Evolutionary conservation across 371 early-diverging fungal species (phyloP), one percentile per base, ranked within the genome.

Genomic region (Blakeslea trispora): DNA sequence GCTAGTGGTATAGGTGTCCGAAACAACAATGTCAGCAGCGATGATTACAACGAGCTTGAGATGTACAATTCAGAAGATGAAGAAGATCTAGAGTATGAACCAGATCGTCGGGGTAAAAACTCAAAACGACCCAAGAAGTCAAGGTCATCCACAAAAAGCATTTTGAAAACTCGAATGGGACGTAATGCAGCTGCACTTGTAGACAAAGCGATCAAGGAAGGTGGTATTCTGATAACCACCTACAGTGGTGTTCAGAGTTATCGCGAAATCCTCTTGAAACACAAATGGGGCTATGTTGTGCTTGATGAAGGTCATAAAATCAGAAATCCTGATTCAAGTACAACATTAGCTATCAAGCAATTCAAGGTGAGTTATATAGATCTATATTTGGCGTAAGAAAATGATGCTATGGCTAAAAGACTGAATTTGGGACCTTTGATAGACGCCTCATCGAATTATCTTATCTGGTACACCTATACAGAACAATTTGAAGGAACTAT

Each of bases 221-320:
- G 97, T 13, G 94, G 94, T 62, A 80, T 97, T 3, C 34, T 97
- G 1, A 72, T 97, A 18, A 95, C 95, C 1, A 94, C 97, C 0
- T 97, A 92, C 57, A 89, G 86, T 9, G 93, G 91, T 19, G 64
- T 96, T 1, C 85, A 89, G 37, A 76, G 82, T 1, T 87, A 96
- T 62, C 69, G 86, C 11, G 74, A 81, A 9, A 64, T 75, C 0
- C 66, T 97, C 3, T 54, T 92, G 11, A 81, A 82, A 14, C 79
- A 85, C 45, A 69, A 75, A 35, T 99, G 97, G 97, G 90, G 90
- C 0, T 94, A 93, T 55, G 86, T 89, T n/a, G 81, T 99, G 2
- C 69, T 99, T 35, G 99, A 99, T 74, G 99, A 99, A 77, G 99
- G 99, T 0, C 99, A 99, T 72, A 92, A 94, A 71, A 95, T 99